Evolutionary conservation across 257 asterid genomes (phyloP), one percentile per base, ranked within the genome.

Genomic region (Forsythia suspensa): DNA sequence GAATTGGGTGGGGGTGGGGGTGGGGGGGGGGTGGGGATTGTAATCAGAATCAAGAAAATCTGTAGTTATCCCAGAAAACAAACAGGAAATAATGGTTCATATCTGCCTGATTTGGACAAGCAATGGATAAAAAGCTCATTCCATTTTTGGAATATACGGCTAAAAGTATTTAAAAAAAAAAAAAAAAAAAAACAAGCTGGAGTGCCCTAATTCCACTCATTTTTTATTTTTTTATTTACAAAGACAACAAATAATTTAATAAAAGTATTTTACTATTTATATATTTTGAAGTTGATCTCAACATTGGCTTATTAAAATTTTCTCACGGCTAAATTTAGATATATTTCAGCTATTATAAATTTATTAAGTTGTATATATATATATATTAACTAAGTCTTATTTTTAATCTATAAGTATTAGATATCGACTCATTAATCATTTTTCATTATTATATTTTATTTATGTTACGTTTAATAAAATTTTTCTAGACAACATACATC

Each of bases 91-190:
- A 57, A 76, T 78, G 79, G 61, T 71, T 9, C 71, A 38, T 72
- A n/a, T 75, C 82, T 59, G 71, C 85, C 84, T 78, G 67, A 63
- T 24, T 75, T 77, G 15, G 73, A 80, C 84, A 34, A 37, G 76
- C 74, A 57, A 40, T 9, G 57, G 34, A 73, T 70, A 48, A 74
- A 67, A 41, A 75, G 66, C 55, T 39, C 6, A 72, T 75, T 73
- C 79, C 74, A 37, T 2, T 9, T 80, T 72, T 71, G 77, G 76
- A 76, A 69, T 20, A 48, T 71, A 63, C 11, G 41, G 3, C 55
- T 59, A 6, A 72, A 63, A 24, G 38, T 24, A 24, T 38, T 24
- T 8, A 2, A 63, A 63, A 8, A 24, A 20, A 2, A 63, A 63
- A 8, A 24, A 63, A 24, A 24, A 9, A 29, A 20, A 2, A 63